Percentiles rank a stretch among this genome's conserved stretches.
Evolutionary conservation across 805 yeast genomes (phyloP).

Genomic region (Saitoella complicata): DNA sequence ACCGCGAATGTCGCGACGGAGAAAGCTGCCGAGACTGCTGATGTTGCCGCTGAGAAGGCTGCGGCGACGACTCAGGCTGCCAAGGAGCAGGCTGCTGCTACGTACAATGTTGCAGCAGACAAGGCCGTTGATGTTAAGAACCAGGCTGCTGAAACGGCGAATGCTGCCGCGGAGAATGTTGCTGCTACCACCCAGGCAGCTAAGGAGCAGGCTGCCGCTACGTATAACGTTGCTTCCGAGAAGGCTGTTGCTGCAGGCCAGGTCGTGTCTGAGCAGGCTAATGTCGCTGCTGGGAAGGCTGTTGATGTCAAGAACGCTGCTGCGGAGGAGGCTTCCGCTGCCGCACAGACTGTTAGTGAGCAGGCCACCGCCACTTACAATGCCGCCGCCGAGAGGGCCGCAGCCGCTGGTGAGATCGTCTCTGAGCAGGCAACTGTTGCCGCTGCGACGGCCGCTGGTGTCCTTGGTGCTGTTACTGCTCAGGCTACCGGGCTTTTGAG

Average conservation of each 20-base stretch:
- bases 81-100: neutral
- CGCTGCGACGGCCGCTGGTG: neutral
- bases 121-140: no score
- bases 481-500: neutral
- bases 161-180: conserved; percentile 1
- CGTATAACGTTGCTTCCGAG: conserved; percentile 2
- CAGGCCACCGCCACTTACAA: neutral
- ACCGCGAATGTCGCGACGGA: conserved; percentile 2
- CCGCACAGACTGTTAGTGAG: neutral
- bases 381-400: conserved; percentile 1
- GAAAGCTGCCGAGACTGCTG: neutral
- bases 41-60: neutral
- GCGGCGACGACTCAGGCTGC: neutral
- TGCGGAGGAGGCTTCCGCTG: neutral
- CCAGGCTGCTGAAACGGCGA: conserved; percentile 1
- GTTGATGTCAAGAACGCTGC: neutral
- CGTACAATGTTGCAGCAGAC: conserved; percentile 2
- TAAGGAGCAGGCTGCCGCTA: conserved; percentile 1
- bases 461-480: neutral
- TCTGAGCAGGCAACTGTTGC: conserved; percentile 4
- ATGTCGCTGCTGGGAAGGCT: neutral
- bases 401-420: neutral
- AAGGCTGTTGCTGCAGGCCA: neutral
- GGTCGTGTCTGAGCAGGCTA: conserved; percentile 2
- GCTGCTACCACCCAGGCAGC: neutral